These are phyloP conservation scores for Mentha longifolia DNA, from an alignment of 257 asterid genomes.

Conservation along the genomic window DNA sequence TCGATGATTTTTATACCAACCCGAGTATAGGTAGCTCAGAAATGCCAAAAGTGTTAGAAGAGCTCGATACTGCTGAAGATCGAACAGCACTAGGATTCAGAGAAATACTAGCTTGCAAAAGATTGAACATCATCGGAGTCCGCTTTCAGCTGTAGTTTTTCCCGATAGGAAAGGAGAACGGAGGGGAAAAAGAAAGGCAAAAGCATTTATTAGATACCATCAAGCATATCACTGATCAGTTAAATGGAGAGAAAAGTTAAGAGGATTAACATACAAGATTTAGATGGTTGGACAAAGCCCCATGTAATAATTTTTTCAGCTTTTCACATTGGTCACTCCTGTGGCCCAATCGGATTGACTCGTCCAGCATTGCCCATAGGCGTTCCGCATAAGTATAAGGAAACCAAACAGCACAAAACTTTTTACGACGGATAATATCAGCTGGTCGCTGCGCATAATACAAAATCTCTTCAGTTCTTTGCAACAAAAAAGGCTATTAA, in stretches of 20 bases:
- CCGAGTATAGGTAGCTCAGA: background rate
- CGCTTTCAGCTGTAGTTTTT: constrained; percentile 62
- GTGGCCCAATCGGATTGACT: constrained; percentile 79
- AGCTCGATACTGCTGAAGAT: too few species aligned
- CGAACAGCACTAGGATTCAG: background rate
- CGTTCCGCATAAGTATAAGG: constrained; percentile 86
- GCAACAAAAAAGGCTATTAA: constrained; percentile 6
- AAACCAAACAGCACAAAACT: constrained; percentile 81
- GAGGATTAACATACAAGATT: constrained; percentile 53
- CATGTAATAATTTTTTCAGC: constrained; percentile 67
- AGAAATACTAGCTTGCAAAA: constrained; percentile 36
- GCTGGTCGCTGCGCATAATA: constrained; percentile 71
- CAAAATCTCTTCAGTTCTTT: constrained; percentile 24
- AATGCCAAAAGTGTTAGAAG: background rate
- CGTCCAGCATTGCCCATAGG: constrained; percentile 86
- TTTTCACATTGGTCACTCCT: constrained; percentile 81
- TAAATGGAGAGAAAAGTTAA: background rate
- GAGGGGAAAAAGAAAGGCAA: constrained; percentile 7
- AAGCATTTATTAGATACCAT: background rate
- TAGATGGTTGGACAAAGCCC: constrained; percentile 71
- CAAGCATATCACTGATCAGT: background rate
- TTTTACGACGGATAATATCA: constrained; percentile 77
- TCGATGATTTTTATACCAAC: background rate
- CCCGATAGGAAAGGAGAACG: background rate
- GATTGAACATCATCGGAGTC: constrained; percentile 79